A percentile compares a stretch with the other conserved stretches of the same genome.
Evolutionary conservation across 805 yeast species (phyloP).

Genomic region (Saccharomycopsis sp.): DNA sequence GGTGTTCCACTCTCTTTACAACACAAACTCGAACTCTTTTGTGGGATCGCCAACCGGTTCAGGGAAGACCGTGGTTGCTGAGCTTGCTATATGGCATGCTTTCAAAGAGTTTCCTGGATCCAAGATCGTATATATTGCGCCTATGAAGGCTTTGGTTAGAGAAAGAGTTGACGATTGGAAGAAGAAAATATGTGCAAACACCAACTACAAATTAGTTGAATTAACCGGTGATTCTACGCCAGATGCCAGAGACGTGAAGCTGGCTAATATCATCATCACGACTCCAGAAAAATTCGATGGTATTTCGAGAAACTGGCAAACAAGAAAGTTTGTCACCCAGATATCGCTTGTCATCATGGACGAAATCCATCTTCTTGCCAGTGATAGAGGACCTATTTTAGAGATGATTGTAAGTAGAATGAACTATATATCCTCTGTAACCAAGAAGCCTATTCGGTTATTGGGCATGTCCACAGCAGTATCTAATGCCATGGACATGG

Average conservation of each 20-base stretch:
- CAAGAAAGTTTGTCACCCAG: slow-evolving; percentile 67
- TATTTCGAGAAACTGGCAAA: slow-evolving; percentile 80
- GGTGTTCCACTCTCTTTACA: slow-evolving; percentile 86
- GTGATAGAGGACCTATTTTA: slow-evolving; percentile 81
- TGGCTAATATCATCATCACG: slow-evolving; percentile 71
- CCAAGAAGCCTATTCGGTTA: slow-evolving; percentile 54
- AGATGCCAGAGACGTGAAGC: slow-evolving; percentile 55
- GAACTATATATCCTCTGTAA: slow-evolving; percentile 61
- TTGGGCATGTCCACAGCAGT: slow-evolving; percentile 83
- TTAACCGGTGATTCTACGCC: slow-evolving; percentile 81
- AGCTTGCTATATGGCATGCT: slow-evolving; percentile 95
- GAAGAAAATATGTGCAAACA: slow-evolving; percentile 35
- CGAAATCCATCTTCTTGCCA: slow-evolving; percentile 76
- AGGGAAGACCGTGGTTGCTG: slow-evolving; percentile 96
- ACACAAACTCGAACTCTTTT: slow-evolving; percentile 70
- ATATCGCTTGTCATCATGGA: slow-evolving; percentile 78
- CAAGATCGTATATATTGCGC: slow-evolving; percentile 80
- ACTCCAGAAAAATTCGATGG: slow-evolving; percentile 88
- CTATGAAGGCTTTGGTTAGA: slow-evolving; percentile 81
- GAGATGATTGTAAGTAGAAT: slow-evolving; percentile 87
- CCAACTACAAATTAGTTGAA: slow-evolving; percentile 52
- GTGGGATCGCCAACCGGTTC: slow-evolving; percentile 99
- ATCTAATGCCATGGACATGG: slow-evolving; percentile 80
- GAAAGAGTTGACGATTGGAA: slow-evolving; percentile 83
- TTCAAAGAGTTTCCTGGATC: slow-evolving; percentile 73